Evolutionary conservation across 176 grass and related monocot genomes (phyloP).

Genomic region (Secale cereale): DNA sequence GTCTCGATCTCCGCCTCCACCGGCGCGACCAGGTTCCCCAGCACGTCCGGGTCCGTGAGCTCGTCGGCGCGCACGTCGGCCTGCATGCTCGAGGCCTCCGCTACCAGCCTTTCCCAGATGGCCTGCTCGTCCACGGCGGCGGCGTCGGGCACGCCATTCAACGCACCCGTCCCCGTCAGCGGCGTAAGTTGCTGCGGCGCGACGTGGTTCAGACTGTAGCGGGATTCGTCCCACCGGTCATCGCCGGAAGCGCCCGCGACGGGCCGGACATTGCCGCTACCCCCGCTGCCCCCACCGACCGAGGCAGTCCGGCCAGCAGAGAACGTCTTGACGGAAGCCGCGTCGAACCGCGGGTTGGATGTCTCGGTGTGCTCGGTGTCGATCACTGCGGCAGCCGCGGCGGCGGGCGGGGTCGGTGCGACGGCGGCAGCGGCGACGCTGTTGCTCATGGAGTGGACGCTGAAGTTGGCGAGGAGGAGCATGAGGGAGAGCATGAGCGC

Average conservation of each 20-base stretch:
- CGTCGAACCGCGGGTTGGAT: constrained; percentile 26
- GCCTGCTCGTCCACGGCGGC: constrained; percentile 34
- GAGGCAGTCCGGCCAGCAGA: constrained; percentile 52
- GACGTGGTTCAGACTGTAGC: constrained; percentile 1
- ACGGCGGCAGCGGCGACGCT: constrained; percentile 34
- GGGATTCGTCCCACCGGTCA: constrained; percentile 40
- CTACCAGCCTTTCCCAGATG: constrained; percentile 52
- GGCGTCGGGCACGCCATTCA: neutral
- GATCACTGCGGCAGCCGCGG: neutral
- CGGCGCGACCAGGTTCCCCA: constrained; percentile 54
- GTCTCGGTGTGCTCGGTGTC: constrained; percentile 25
- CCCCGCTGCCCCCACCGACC: constrained; percentile 52
- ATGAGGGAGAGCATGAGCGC: constrained; percentile 90
- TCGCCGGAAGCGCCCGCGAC: constrained; percentile 61
- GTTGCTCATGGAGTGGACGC: constrained; percentile 78
- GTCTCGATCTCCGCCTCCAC: constrained; percentile 53
- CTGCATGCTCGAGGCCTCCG: constrained; percentile 60
- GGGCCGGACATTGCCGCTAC: constrained; percentile 50
- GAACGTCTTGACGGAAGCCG: constrained; percentile 41
- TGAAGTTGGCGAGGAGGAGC: constrained; percentile 97
- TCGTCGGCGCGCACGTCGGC: constrained; percentile 38
- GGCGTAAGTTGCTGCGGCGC: constrained; percentile 13
- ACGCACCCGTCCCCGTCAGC: neutral
- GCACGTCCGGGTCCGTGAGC: constrained; percentile 41
- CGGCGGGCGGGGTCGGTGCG: neutral